Evolutionary conservation across 805 yeast genomes (phyloP), one percentile per base, ranked within the genome.

Genomic region (Candida awuae): DNA sequence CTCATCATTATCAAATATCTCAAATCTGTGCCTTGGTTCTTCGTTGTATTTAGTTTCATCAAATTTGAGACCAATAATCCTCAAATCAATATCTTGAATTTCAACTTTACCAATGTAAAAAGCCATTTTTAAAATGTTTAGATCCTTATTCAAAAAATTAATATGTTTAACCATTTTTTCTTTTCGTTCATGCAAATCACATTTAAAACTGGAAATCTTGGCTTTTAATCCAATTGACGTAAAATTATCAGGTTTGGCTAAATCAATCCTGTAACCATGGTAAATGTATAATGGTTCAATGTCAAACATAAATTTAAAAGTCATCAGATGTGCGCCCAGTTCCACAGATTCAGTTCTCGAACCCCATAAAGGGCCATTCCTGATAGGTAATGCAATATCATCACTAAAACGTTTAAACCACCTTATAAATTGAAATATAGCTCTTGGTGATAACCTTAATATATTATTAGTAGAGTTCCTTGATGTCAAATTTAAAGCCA

Each of bases 401-500:
- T 85, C 80, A n/a, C 82, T 73, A 58, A 88, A 88, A 48, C 84
- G 67, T 25, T 63, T 65, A 88, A 95, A 87, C 97, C 97, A 90
- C 4, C 59, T 53, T 47, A 75, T 73, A 60, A 90, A 86, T 42
- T 75, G 80, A 13, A 61, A 53, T 47, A 88, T 64, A 0, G 78
- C 71, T 5, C 63, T 66, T 1, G 95, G 94, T 4, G 85, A 68
- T 32, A 90, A 61, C 54, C 86, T 92, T 32, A 84, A 67, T 0
- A 85, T 66, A 58, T 87, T 88, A 47, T 76, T 72, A 4, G 70
- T 52, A 6, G 51, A 41, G 12, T 37, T 36, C 4, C 40, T 42
- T 5, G 55, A 40, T 2, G 49, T 34, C 12, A 65, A 58, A n/a
- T 77, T 68, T 27, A 81, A 61, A 0, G 84, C 75, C 68, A 82